phyloP scores from a whole-genome alignment of 805 yeast species.

The Yarrowia sp. region DNA sequence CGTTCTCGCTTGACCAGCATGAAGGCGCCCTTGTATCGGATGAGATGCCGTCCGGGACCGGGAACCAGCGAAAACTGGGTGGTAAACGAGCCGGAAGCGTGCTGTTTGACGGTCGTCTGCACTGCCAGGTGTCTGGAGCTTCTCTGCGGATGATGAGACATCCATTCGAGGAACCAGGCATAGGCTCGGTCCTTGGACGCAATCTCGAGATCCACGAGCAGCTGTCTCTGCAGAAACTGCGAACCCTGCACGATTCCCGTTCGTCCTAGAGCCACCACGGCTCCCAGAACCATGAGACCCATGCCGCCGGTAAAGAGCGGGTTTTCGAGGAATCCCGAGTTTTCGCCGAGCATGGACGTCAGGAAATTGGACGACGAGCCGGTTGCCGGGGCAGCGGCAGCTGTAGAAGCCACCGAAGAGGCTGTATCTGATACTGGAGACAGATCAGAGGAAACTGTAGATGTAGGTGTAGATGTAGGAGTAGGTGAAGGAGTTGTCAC shows the following conservation, averaged over 20 bases:
- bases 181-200: constrained; percentile 93
- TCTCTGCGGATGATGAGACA: constrained; percentile 80
- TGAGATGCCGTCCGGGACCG: constrained; percentile 94
- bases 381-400: neutral
- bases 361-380: neutral
- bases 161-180: constrained; percentile 95
- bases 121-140: constrained; percentile 86
- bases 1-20: constrained; percentile 90
- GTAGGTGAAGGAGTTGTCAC: neutral
- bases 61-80: constrained; percentile 93
- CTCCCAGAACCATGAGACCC: constrained; percentile 95
- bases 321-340: constrained; percentile 56
- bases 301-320: constrained; percentile 99
- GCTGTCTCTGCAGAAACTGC: constrained; percentile 74
- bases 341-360: constrained; percentile 3
- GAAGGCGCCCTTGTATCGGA: constrained; percentile 84
- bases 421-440: neutral
- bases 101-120: constrained; percentile 84
- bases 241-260: constrained; percentile 70
- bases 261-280: constrained; percentile 78
- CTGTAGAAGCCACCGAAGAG: neutral
- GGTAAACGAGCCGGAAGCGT: constrained; percentile 88
- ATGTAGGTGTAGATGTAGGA: no score
- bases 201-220: constrained; percentile 90
- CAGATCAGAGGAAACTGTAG: neutral